phyloP scores from a whole-genome alignment of 371 early-diverging fungal genomes.

The Apophysomyces variabilis region DNA sequence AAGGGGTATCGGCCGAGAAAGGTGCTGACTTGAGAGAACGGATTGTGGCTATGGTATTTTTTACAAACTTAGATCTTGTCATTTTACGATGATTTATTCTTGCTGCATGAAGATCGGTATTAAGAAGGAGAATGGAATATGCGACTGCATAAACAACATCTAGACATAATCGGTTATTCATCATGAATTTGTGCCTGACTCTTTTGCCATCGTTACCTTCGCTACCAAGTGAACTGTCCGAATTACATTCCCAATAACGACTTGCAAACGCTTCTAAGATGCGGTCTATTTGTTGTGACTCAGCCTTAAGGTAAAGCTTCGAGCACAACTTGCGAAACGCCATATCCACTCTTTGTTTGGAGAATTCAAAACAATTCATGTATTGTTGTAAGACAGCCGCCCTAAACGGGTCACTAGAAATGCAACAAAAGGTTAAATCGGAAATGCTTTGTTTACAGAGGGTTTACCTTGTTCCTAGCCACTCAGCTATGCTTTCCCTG shows the following conservation, averaged over 20 bases:
- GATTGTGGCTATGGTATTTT: constrained; percentile 60
- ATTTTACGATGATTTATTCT: constrained; percentile 62
- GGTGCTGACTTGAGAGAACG: constrained; percentile 1
- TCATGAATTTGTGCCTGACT: neutral
- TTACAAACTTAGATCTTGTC: constrained; percentile 62
- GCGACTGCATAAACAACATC: constrained; percentile 84
- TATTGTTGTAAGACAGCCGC: constrained; percentile 15
- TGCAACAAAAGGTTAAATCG: constrained; percentile 1
- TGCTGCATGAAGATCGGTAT: constrained; percentile 91
- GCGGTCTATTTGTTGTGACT: constrained; percentile 91
- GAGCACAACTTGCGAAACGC: constrained; percentile 62
- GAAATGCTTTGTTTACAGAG: neutral
- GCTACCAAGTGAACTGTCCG: constrained; percentile 50
- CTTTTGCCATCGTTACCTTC: constrained; percentile 30
- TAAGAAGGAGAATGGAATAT: constrained; percentile 85
- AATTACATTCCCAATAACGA: constrained; percentile 84
- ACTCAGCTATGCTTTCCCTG: constrained; percentile 43
- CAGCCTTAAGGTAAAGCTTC: constrained; percentile 83
- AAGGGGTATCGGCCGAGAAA: neutral
- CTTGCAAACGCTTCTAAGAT: constrained; percentile 80
- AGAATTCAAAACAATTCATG: constrained; percentile 22
- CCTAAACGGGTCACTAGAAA: constrained; percentile 20
- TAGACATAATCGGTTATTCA: neutral
- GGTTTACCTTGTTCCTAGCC: constrained; percentile 45
- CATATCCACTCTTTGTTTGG: constrained; percentile 15